phyloP scores from a whole-genome alignment of 768 basidiomycete genomes.

The Tulasnella sp. region DNA sequence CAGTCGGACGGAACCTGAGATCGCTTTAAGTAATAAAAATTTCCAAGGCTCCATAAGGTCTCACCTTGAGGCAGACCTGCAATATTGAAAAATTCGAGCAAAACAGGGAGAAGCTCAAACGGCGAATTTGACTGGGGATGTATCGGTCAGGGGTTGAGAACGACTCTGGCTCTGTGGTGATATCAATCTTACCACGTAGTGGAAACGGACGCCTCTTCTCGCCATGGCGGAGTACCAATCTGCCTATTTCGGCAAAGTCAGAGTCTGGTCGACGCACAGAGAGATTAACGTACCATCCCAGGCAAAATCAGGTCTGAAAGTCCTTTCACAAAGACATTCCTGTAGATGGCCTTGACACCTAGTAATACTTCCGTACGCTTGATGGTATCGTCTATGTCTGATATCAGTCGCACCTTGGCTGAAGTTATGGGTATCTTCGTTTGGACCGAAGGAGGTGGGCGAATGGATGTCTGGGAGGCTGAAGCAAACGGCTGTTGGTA shows the following conservation, averaged over 20 bases:
- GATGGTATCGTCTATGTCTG: conserved; percentile 92
- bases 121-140: conserved; percentile 77
- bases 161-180: background rate
- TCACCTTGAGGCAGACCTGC: conserved; percentile 64
- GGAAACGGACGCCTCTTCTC: conserved; percentile 64
- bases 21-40: background rate
- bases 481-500: background rate
- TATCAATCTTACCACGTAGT: conserved; percentile 71
- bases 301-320: conserved; percentile 72
- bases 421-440: conserved; percentile 49
- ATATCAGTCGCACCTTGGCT: conserved; percentile 71
- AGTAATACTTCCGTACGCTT: conserved; percentile 72
- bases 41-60: conserved; percentile 23
- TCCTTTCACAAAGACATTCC: conserved; percentile 89
- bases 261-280: conserved; percentile 40
- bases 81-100: conserved; percentile 69
- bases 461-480: background rate
- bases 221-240: conserved; percentile 37
- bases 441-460: conserved; percentile 21
- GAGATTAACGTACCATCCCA: conserved; percentile 70
- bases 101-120: conserved; percentile 73
- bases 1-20: conserved; percentile 66
- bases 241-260: conserved; percentile 32
- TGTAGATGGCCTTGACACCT: conserved; percentile 78
- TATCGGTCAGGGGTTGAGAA: conserved; percentile 26